Percentiles rank a stretch among this genome's conserved stretches.
These are phyloP conservation scores for Gamsiella multidivaricata DNA, from an alignment of 192 early-diverging fungal species.

Conservation along the genomic window DNA sequence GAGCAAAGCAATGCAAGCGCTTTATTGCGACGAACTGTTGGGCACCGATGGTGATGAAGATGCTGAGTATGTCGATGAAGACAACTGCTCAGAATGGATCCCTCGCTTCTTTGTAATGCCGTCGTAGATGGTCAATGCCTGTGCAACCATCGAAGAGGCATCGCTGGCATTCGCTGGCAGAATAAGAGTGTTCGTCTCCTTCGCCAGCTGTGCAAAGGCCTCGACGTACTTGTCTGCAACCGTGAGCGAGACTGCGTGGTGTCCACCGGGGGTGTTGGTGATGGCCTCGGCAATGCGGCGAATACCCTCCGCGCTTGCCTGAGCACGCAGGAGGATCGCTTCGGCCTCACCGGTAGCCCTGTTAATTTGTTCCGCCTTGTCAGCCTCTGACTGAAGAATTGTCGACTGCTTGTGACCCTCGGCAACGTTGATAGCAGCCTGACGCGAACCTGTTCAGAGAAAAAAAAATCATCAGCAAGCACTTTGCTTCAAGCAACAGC, in stretches of 20 bases:
- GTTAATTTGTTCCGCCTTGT: conserved; percentile 90
- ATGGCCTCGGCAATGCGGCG: conserved; percentile 85
- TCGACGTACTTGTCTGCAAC: conserved; percentile 98
- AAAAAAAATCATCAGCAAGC: background rate
- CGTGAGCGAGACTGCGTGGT: conserved; percentile 88
- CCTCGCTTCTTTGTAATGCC: conserved; percentile 60
- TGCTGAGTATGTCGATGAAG: background rate
- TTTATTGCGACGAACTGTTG: background rate
- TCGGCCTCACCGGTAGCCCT: conserved; percentile 90
- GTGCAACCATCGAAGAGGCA: conserved; percentile 89
- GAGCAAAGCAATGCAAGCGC: background rate
- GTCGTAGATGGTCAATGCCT: conserved; percentile 70
- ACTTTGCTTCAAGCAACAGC: background rate
- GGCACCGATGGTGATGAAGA: background rate
- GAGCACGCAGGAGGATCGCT: conserved; percentile 85
- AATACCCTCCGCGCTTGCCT: conserved; percentile 86
- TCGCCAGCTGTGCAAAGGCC: conserved; percentile 91
- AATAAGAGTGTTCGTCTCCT: conserved; percentile 90
- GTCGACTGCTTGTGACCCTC: conserved; percentile 93
- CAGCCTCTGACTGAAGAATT: conserved; percentile 96
- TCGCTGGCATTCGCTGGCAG: conserved; percentile 88
- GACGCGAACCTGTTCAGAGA: conserved; percentile 65
- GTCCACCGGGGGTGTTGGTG: conserved; percentile 66
- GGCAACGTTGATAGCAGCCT: conserved; percentile 97
- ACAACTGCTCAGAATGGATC: background rate